A percentile compares a stretch with the other conserved stretches of the same genome.
Evolutionary conservation across 2,329 filamentous ascomycete genomes (phyloP).

Genomic region (Byssochlamys sp.): DNA sequence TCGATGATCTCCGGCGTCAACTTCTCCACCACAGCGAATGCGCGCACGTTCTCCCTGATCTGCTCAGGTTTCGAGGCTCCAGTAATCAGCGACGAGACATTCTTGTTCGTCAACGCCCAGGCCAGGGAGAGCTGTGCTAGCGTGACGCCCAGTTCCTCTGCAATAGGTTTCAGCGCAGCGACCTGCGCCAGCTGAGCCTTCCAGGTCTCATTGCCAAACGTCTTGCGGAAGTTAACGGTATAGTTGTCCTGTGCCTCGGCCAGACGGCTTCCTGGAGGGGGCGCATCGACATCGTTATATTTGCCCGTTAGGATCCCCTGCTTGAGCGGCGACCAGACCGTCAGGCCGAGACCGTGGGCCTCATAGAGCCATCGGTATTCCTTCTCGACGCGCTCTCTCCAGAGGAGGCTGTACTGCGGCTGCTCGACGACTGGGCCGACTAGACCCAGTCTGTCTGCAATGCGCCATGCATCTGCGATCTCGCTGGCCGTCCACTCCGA

Average conservation of each 20-base stretch:
- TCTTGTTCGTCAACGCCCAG: slow-evolving; percentile 50
- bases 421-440: slow-evolving; percentile 59
- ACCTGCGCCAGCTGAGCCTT: slow-evolving; percentile 14
- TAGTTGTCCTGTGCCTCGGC: slow-evolving; percentile 48
- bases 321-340: slow-evolving; percentile 53
- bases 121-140: slow-evolving; percentile 50
- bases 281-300: slow-evolving; percentile 45
- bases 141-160: slow-evolving; percentile 54
- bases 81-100: slow-evolving; percentile 38
- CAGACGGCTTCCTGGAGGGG: slow-evolving; percentile 50
- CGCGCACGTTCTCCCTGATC: slow-evolving; percentile 34
- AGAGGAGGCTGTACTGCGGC: slow-evolving; percentile 57
- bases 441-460: slow-evolving; percentile 51
- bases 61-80: slow-evolving; percentile 39
- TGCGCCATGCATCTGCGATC: slow-evolving; percentile 54
- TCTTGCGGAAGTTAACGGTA: slow-evolving; percentile 38
- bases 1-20: slow-evolving; percentile 9
- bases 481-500: slow-evolving; percentile 59
- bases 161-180: slow-evolving; percentile 47
- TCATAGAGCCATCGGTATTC: slow-evolving; percentile 54
- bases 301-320: slow-evolving; percentile 56
- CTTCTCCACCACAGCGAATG: slow-evolving; percentile 4
- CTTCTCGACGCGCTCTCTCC: slow-evolving; percentile 52
- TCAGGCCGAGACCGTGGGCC: slow-evolving; percentile 52
- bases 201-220: slow-evolving; percentile 33